Evolutionary conservation across 2,329 filamentous ascomycete species (phyloP).

Genomic region (Epichloe scottii): DNA sequence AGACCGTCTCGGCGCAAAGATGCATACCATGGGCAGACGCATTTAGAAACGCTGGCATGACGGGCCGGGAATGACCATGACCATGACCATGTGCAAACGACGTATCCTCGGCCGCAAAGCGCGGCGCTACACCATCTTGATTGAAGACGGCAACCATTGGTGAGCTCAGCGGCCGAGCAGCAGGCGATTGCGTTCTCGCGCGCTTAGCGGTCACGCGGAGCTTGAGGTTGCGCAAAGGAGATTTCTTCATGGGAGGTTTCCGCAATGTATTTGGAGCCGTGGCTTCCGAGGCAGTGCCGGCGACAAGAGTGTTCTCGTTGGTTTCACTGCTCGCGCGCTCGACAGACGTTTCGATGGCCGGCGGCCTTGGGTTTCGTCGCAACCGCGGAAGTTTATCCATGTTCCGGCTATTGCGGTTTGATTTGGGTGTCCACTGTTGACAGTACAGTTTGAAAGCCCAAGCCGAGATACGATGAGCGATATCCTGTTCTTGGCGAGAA

Average conservation of each 20-base stretch:
- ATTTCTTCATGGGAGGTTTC: slow-evolving; percentile 19
- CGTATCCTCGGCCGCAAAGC: slow-evolving; percentile 11
- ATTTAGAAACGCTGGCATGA: slow-evolving; percentile 28
- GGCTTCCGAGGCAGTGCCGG: neutral
- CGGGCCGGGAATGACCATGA: slow-evolving; percentile 9
- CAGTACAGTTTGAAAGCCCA: no score
- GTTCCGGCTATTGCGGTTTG: neutral
- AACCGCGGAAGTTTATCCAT: slow-evolving; percentile 32
- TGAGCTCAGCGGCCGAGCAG: slow-evolving; percentile 16
- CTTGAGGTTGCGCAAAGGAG: slow-evolving; percentile 32
- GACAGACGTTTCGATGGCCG: slow-evolving; percentile 28
- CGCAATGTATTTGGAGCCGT: slow-evolving; percentile 8
- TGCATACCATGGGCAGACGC: slow-evolving; percentile 22
- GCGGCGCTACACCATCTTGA: slow-evolving; percentile 22
- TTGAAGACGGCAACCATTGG: slow-evolving; percentile 21
- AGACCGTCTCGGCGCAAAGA: neutral
- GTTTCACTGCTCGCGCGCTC: slow-evolving; percentile 20
- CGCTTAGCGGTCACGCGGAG: slow-evolving; percentile 34
- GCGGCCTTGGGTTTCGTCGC: slow-evolving; percentile 31
- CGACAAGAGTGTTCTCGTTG: slow-evolving; percentile 10
- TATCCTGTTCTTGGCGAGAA: no score
- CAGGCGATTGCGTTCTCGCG: slow-evolving; percentile 29
- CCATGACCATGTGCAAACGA: slow-evolving; percentile 1
- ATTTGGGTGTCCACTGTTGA: neutral
- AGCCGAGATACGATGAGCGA: no score